Evolutionary conservation across 495 filamentous ascomycete species (phyloP), one percentile per base, ranked within the genome.

Genomic region (Penicillium coffeae): DNA sequence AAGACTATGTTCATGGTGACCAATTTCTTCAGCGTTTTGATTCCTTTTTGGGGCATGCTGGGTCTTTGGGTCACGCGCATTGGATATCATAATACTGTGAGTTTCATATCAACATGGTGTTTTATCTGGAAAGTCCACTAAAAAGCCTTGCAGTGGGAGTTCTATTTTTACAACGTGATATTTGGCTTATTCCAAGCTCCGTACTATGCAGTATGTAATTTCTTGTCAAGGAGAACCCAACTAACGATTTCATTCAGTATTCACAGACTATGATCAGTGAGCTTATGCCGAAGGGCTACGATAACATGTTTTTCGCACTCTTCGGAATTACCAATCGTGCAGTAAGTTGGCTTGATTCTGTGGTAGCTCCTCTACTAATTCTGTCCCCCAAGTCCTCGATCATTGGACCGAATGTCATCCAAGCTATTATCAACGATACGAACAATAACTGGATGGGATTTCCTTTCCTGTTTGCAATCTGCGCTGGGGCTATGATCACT

Each of bases 241-340:
- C 45, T 48, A 38, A 44, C 18, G 14, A 3, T 4, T 13, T 15
- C 9, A 21, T 44, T n/a, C n/a, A 73, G 66, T 78, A 78, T 45
- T 66, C 71, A 8, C 75, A 78, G 65, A 78, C 72, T 15, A 77
- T 78, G 75, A 75, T 78, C 42, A 73, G 69, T 35, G 74, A 78
- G 39, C 63, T 78, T 9, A 76, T 72, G 51, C 75, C 75, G 2
- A 62, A 61, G 3, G 74, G 75, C 9, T 77, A 74, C 38, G 75
- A 78, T 45, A 76, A 77, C 25, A 74, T 78, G 69, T 76, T 78
- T 54, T 78, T 78, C 34, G 71, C 72, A 3, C 53, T 78, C 0
- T 78, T 78, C 50, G 73, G 74, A 13, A 76, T 78, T 45, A 78
- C 73, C 8, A 77, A 75, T 42, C 68, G 73, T 14, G 71, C 71